A percentile compares a stretch with the other conserved stretches of the same genome.
phyloP scores from a whole-genome alignment of 176 grass and related monocot species.

The Alloteropsis semialata region DNA sequence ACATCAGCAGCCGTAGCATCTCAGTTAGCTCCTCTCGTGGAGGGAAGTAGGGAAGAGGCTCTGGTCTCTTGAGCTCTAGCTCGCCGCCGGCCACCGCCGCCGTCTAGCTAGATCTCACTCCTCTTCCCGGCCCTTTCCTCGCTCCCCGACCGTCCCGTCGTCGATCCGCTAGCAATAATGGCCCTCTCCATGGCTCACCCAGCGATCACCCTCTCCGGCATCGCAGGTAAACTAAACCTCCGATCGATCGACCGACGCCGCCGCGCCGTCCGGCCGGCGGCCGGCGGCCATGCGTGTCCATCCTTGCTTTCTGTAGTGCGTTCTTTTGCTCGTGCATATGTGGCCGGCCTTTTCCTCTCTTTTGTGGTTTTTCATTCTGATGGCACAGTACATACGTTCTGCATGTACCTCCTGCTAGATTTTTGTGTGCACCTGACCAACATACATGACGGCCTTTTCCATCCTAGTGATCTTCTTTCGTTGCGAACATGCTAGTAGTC shows the following conservation, averaged over 20 bases:
- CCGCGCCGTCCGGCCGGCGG: not conserved
- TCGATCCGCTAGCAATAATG: slow-evolving; percentile 26
- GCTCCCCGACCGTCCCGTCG: not conserved
- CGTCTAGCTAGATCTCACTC: not conserved
- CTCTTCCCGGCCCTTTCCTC: not conserved
- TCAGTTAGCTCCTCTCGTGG: not conserved
- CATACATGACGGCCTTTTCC: not conserved
- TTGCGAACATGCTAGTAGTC: not conserved
- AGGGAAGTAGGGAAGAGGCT: slow-evolving; percentile 8
- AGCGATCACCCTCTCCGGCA: slow-evolving; percentile 42
- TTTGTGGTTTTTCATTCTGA: not conserved
- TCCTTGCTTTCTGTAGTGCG: not conserved
- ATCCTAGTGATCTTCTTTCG: not conserved
- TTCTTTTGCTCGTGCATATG: not conserved
- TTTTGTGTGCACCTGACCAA: slow-evolving; percentile 3
- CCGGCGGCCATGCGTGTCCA: not conserved
- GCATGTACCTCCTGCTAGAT: not conserved
- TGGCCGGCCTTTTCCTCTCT: not conserved
- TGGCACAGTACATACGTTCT: not conserved
- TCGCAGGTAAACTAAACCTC: slow-evolving; percentile 39
- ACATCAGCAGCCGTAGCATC: slow-evolving; percentile 8
- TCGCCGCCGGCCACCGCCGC: not conserved
- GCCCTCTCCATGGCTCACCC: slow-evolving; percentile 47
- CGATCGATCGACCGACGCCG: not conserved
- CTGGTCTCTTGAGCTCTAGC: slow-evolving; percentile 16